Percentiles rank a stretch among this genome's conserved stretches.
Conservation (phyloP, 164 flowering plant genomes). For the Chimonanthus praecox region DNA sequence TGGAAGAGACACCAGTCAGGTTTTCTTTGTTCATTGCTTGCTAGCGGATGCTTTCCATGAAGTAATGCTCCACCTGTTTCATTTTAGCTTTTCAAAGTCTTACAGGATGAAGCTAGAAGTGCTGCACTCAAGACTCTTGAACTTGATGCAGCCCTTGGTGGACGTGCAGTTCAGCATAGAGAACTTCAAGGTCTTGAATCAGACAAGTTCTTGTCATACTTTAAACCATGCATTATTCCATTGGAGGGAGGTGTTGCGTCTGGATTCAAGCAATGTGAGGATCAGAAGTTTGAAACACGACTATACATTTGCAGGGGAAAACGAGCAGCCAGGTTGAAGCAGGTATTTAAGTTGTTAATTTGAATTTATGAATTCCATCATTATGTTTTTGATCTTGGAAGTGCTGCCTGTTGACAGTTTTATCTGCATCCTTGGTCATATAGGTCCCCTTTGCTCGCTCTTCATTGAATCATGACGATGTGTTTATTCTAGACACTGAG, state of each 20-base stretch:
- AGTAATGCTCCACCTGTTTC: background rate
- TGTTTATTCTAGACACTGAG: constrained; percentile 84
- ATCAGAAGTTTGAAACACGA: constrained; percentile 85
- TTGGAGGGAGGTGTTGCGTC: constrained; percentile 96
- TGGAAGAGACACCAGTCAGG: constrained; percentile 97
- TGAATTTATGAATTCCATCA: background rate
- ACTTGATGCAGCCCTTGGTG: constrained; percentile 93
- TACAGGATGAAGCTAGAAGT: constrained; percentile 95
- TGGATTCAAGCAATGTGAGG: constrained; percentile 81
- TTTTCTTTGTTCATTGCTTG: constrained; percentile 16
- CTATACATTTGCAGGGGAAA: constrained; percentile 84
- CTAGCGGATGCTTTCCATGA: background rate
- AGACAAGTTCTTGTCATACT: constrained; percentile 94
- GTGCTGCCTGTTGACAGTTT: constrained; percentile 3
- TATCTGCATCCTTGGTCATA: constrained; percentile 19
- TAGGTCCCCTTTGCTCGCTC: constrained; percentile 96
- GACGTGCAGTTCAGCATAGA: constrained; percentile 95
- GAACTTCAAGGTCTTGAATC: constrained; percentile 97
- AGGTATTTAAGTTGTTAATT: constrained; percentile 32
- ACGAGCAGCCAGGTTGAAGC: constrained; percentile 82
- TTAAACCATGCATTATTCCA: constrained; percentile 94
- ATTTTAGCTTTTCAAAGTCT: constrained; percentile 10
- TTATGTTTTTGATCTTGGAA: background rate
- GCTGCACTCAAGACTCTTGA: constrained; percentile 98
- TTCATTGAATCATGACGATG: constrained; percentile 96